Evolutionary conservation across 2,329 filamentous ascomycete genomes (phyloP).

Genomic region (Hypoxylon sp.): DNA sequence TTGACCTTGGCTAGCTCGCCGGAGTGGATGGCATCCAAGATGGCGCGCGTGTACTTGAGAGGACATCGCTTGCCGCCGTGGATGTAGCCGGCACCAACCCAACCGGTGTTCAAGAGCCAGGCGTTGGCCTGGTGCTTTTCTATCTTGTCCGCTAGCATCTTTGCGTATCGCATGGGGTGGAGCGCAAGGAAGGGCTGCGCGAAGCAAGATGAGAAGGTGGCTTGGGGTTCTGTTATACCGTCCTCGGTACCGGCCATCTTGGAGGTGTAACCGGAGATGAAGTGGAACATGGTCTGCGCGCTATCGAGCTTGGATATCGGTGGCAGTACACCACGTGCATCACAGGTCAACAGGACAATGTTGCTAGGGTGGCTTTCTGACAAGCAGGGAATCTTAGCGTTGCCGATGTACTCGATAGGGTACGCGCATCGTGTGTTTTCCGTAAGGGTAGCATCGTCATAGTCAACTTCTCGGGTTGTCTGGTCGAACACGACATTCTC

Average conservation of each 20-base stretch:
- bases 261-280: slow-evolving; percentile 99
- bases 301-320: slow-evolving; percentile 97
- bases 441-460: slow-evolving; percentile 92
- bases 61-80: slow-evolving; percentile 97
- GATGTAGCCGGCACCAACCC: slow-evolving; percentile 79
- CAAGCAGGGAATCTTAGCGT: slow-evolving; percentile 98
- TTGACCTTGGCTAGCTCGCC: slow-evolving; percentile 92
- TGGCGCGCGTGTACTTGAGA: slow-evolving; percentile 97
- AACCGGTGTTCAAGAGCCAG: slow-evolving; percentile 88
- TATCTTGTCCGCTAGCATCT: slow-evolving; percentile 99
- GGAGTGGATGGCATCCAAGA: slow-evolving; percentile 97
- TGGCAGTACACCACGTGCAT: slow-evolving; percentile 94
- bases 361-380: slow-evolving; percentile 89
- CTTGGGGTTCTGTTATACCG: slow-evolving; percentile 94
- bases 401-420: slow-evolving; percentile 98
- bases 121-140: slow-evolving; percentile 93
- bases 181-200: slow-evolving; percentile 98
- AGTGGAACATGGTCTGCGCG: slow-evolving; percentile 99
- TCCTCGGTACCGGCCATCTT: slow-evolving; percentile 99
- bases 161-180: slow-evolving; percentile 98
- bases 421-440: slow-evolving; percentile 99
- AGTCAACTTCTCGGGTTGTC: slow-evolving; percentile 88
- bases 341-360: slow-evolving; percentile 98
- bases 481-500: slow-evolving; percentile 99
- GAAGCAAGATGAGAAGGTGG: slow-evolving; percentile 99